Base-by-base conservation (phyloP, 2,329 filamentous ascomycete species). In the Ascosphaera aggregata region DNA sequence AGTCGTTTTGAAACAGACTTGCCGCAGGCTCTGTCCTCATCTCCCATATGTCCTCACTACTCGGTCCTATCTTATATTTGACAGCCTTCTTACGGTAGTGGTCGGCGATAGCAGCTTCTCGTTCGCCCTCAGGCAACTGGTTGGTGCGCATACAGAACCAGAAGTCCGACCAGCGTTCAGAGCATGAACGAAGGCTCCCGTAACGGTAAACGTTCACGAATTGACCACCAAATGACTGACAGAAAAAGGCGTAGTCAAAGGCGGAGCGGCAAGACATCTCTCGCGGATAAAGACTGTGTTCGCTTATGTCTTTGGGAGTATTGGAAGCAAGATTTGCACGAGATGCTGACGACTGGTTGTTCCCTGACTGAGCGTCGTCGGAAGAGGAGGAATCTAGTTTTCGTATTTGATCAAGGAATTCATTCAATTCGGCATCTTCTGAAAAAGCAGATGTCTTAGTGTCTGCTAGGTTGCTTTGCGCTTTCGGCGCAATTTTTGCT, bases 101-200 rank as follows among this genome's bases (percentile, higher is more conserved):
- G 37, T 72, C 71, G 43, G 65, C 63, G 40, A 91, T 67, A 48
- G 60, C 52, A 45, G 59, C 67, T 43, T 69, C 72, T 49, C 72
- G 71, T 46, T 72, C 61, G 34, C 65, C 59, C 18, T 70, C 67
- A 0, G 65, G 56, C 50, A 73, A 73, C 2, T 67, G 66, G 49
- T 77, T 74, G 30, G 74, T 75, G 45, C 80, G 75, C 85, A 95
- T 94, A 65, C 89, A 98, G 61, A 94, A 86, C 80, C 85, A 92
- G 59, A 93, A 95, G 57, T 93, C 80, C 43, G 76, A 70, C 84
- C 86, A 94, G 45, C 84, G 75, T 47, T 91, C 78, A 44, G 66
- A 71, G 65, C 89, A 98, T 2, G 70, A 67, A 35, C 76, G 71
- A 50, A 92, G 62, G 34, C 65, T 62, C 44, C 89, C 89, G 53